phyloP scores from a whole-genome alignment of 768 basidiomycete genomes.

The Pisolithus sp. region DNA sequence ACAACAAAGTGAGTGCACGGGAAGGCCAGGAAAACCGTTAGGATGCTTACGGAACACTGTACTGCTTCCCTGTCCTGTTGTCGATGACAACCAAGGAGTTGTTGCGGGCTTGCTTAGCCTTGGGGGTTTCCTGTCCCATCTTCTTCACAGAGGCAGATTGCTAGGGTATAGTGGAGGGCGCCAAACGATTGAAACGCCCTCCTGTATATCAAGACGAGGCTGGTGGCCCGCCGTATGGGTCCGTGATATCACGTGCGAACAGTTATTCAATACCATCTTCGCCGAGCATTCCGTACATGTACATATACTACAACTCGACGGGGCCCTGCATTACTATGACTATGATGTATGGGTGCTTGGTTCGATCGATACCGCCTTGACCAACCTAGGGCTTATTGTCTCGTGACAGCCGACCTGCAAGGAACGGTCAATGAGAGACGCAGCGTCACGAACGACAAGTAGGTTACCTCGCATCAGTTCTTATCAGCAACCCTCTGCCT shows the following conservation, averaged over 20 bases:
- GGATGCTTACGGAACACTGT: conserved; percentile 60
- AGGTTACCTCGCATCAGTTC: conserved; percentile 66
- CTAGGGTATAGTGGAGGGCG: background rate
- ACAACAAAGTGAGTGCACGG: background rate
- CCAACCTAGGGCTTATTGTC: conserved; percentile 20
- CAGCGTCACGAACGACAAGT: background rate
- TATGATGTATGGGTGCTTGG: conserved; percentile 14
- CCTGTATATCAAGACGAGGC: background rate
- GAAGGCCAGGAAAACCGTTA: background rate
- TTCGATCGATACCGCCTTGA: background rate
- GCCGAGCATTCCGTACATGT: too few species aligned
- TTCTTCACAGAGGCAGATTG: background rate
- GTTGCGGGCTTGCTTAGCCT: conserved; percentile 7
- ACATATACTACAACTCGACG: too few species aligned
- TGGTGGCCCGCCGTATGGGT: background rate
- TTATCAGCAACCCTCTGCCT: conserved; percentile 58
- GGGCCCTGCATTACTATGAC: background rate
- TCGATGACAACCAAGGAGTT: conserved; percentile 61
- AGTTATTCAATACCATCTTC: too few species aligned
- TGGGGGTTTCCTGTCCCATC: conserved; percentile 24
- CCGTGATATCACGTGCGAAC: conserved; percentile 10
- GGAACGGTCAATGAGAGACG: conserved; percentile 1
- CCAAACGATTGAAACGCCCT: too few species aligned
- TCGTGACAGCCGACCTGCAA: conserved; percentile 27
- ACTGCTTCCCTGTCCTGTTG: conserved; percentile 79